A percentile compares a stretch with the other conserved stretches of the same genome.
Conservation (phyloP, 345 rosid species). For the Diplotaxis tenuifolia region DNA sequence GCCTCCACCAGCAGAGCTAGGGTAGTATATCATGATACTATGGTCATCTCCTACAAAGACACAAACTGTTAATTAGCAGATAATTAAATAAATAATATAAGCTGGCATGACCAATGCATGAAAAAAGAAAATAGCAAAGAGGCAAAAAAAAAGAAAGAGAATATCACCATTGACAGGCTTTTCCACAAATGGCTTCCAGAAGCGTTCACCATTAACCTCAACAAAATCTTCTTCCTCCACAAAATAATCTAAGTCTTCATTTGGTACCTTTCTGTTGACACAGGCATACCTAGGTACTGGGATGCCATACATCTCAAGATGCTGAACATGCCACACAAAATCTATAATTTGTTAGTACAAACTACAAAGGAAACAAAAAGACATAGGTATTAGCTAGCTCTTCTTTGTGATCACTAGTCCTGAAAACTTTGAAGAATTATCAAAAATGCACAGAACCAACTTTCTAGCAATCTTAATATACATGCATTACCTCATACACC, state of each 20-base stretch:
- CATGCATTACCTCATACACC: slow-evolving; percentile 79
- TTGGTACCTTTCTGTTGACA: slow-evolving; percentile 79
- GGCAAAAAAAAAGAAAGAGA: slow-evolving; percentile 5
- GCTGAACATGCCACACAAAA: slow-evolving; percentile 46
- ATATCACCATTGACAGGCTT: slow-evolving; percentile 90
- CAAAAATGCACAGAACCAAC: neutral
- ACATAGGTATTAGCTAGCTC: neutral
- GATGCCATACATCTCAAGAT: slow-evolving; percentile 88
- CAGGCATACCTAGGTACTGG: slow-evolving; percentile 97
- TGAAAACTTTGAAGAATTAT: neutral
- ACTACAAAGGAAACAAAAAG: neutral
- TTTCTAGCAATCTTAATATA: slow-evolving; percentile 22
- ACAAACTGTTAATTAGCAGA: neutral
- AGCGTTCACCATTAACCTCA: slow-evolving; percentile 92
- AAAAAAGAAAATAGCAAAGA: neutral
- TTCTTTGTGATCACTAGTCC: neutral
- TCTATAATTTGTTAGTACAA: neutral
- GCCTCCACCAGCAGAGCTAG: slow-evolving; percentile 99
- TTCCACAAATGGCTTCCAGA: slow-evolving; percentile 99
- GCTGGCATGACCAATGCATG: neutral
- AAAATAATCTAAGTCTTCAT: slow-evolving; percentile 86
- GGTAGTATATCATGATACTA: slow-evolving; percentile 97
- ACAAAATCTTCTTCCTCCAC: slow-evolving; percentile 96
- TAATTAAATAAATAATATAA: slow-evolving; percentile 3
- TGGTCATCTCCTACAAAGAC: slow-evolving; percentile 79